Percentiles rank a stretch among this genome's conserved stretches.
Evolutionary conservation across 2,329 filamentous ascomycete genomes (phyloP).

Genomic region (Penicillium crustosum): DNA sequence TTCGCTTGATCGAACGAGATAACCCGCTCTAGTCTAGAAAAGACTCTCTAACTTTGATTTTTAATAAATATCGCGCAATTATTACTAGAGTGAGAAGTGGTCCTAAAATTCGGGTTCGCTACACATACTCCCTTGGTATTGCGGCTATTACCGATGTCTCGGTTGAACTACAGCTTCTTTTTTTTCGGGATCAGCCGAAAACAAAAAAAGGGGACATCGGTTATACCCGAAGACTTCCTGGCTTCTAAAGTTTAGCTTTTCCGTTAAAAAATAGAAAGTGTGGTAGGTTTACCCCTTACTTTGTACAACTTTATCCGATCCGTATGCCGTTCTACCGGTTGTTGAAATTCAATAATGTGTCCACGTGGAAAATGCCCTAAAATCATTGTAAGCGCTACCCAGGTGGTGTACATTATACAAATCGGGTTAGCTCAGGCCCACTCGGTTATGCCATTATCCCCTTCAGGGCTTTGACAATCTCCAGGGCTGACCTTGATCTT

Average conservation of each 20-base stretch:
- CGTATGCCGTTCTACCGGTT: not conserved
- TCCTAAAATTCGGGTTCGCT: not conserved
- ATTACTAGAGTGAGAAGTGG: not conserved
- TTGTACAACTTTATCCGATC: no score
- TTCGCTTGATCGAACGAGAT: not conserved
- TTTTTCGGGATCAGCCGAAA: not conserved
- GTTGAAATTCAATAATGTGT: not conserved
- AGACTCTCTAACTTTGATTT: not conserved
- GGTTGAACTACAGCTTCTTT: not conserved
- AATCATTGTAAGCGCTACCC: not conserved
- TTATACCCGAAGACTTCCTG: not conserved
- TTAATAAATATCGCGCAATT: not conserved
- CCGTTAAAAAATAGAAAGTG: no score
- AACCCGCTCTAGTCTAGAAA: not conserved
- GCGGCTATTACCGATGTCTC: not conserved
- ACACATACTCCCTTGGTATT: not conserved
- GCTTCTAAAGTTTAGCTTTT: no score
- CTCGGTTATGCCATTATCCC: not conserved
- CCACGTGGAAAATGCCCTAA: not conserved
- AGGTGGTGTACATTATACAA: slow-evolving; percentile 15
- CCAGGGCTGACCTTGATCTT: not conserved
- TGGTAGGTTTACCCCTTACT: no score
- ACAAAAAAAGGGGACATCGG: not conserved
- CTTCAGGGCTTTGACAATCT: not conserved
- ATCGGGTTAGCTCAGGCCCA: not conserved